Percentiles rank a stretch among this genome's conserved stretches.
These are phyloP conservation scores for Leucogyrophana mollusca DNA, from an alignment of 768 basidiomycete genomes.

Conservation along the genomic window DNA sequence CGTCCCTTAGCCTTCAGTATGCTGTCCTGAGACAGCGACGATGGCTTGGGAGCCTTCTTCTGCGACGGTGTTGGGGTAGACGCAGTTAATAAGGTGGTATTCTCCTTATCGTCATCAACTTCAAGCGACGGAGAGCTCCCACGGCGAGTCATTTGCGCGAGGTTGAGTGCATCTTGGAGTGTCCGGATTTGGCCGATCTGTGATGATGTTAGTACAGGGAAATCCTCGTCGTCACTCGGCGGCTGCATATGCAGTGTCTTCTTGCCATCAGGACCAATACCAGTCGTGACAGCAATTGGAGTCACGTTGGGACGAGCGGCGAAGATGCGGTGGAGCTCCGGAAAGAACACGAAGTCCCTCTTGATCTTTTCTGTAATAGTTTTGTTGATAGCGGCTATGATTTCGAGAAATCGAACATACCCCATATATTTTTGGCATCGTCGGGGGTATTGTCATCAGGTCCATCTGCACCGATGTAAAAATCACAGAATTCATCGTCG, in stretches of 20 bases:
- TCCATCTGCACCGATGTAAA: constrained; percentile 8
- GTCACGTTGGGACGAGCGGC: constrained; percentile 21
- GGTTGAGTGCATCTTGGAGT: too few relatives aligned
- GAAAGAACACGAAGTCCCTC: constrained; percentile 20
- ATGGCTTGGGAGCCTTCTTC: too few relatives aligned
- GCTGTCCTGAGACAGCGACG: too few relatives aligned
- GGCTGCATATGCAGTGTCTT: constrained; percentile 17
- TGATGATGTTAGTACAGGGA: too few relatives aligned
- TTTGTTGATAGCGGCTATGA: not conserved
- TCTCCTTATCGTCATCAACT: too few relatives aligned
- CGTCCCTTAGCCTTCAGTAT: too few relatives aligned
- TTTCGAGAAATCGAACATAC: constrained; percentile 5
- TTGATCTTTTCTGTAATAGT: constrained; percentile 16
- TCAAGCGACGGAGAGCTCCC: too few relatives aligned
- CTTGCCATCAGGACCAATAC: constrained; percentile 21
- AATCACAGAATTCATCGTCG: constrained; percentile 3
- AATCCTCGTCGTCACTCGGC: too few relatives aligned
- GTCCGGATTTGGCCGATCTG: too few relatives aligned
- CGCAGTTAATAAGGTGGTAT: too few relatives aligned
- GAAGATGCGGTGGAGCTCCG: constrained; percentile 8
- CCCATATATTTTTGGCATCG: constrained; percentile 23
- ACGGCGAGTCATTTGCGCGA: too few relatives aligned
- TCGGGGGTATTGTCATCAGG: constrained; percentile 14
- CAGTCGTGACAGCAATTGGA: constrained; percentile 26
- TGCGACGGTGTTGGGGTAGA: too few relatives aligned